Conservation (phyloP, 208 protist genomes). For the Trichomonas gallinae region DNA sequence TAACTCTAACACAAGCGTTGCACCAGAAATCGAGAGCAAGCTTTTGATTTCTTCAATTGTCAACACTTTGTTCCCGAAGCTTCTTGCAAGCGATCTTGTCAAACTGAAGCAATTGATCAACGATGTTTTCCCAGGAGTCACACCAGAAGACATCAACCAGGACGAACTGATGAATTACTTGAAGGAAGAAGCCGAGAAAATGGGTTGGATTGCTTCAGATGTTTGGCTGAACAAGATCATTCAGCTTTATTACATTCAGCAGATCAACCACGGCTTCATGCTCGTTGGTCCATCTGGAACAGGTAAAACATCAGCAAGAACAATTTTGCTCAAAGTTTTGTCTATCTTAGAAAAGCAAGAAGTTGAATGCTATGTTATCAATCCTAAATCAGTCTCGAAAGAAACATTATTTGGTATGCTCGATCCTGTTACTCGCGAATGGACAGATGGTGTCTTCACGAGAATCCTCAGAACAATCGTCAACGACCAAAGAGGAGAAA, state of each 20-base stretch:
- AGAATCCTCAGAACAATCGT: slow-evolving; percentile 81
- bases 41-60: slow-evolving; percentile 74
- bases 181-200: neutral
- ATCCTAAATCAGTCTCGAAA: slow-evolving; percentile 95
- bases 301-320: slow-evolving; percentile 88
- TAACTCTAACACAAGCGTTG: neutral
- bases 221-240: slow-evolving; percentile 85
- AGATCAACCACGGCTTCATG: slow-evolving; percentile 95
- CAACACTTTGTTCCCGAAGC: slow-evolving; percentile 87
- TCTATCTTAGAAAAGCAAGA: slow-evolving; percentile 49
- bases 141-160: neutral
- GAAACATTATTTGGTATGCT: slow-evolving; percentile 88
- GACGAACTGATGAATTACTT: neutral
- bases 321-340: slow-evolving; percentile 74
- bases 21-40: slow-evolving; percentile 54
- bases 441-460: slow-evolving; percentile 98
- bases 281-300: slow-evolving; percentile 88
- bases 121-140: slow-evolving; percentile 82
- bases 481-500: slow-evolving; percentile 61
- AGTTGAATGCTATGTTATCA: slow-evolving; percentile 75
- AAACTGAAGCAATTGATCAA: slow-evolving; percentile 75
- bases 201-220: slow-evolving; percentile 36
- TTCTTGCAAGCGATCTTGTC: slow-evolving; percentile 76
- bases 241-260: slow-evolving; percentile 85
- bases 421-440: slow-evolving; percentile 85